Percentiles rank a stretch among this genome's conserved stretches.
Evolutionary conservation across 2,329 filamentous ascomycete genomes (phyloP).

Genomic region (Parascedosporium putredinis): DNA sequence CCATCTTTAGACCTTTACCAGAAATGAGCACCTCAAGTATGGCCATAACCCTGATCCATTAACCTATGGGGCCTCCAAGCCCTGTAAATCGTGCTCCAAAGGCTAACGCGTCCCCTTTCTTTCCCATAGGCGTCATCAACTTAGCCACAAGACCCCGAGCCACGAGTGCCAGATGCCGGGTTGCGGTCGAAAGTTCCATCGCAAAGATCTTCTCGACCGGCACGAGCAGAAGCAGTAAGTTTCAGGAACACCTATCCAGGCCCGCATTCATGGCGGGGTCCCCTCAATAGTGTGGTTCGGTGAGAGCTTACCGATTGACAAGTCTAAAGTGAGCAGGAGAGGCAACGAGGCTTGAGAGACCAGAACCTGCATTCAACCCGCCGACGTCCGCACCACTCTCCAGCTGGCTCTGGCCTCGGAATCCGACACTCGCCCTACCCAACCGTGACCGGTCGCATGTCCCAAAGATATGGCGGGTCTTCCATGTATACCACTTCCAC

Average conservation of each 20-base stretch:
- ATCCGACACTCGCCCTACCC: background rate
- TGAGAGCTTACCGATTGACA: background rate
- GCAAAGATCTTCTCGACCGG: constrained; percentile 48
- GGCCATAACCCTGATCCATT: constrained; percentile 19
- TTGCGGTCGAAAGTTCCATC: constrained; percentile 48
- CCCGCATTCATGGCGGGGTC: background rate
- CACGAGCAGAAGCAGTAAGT: constrained; percentile 34
- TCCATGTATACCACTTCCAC: background rate
- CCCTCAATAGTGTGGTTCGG: background rate
- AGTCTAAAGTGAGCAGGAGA: constrained; percentile 1
- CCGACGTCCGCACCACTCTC: background rate
- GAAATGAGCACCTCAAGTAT: constrained; percentile 52
- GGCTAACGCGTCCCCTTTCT: background rate
- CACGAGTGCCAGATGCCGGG: constrained; percentile 40
- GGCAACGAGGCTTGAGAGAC: background rate
- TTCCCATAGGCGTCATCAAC: constrained; percentile 42
- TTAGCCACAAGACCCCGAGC: constrained; percentile 46
- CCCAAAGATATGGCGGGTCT: background rate
- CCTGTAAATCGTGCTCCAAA: constrained; percentile 15
- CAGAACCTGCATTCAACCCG: constrained; percentile 13
- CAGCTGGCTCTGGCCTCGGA: background rate
- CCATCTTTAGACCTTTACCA: constrained; percentile 43
- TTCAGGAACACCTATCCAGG: background rate
- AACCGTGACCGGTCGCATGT: background rate
- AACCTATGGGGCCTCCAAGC: constrained; percentile 3